These are phyloP conservation scores for Pleurotus platypus DNA, from an alignment of 768 basidiomycete genomes.

Conservation along the genomic window DNA sequence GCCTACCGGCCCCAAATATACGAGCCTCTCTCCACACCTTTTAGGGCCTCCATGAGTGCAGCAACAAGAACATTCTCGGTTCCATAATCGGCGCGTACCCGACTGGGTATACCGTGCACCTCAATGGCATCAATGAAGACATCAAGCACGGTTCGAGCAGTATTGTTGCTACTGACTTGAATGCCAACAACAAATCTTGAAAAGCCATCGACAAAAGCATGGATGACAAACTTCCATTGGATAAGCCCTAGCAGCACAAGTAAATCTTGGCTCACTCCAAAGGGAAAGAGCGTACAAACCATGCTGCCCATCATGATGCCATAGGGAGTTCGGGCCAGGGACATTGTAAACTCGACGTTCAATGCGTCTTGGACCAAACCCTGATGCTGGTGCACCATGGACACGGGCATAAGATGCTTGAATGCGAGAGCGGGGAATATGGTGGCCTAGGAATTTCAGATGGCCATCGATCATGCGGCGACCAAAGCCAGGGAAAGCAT, in stretches of 20 bases:
- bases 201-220: conserved; percentile 40
- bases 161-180: conserved; percentile 35
- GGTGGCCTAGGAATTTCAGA: conserved; percentile 16
- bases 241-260: conserved; percentile 25
- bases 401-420: conserved; percentile 15
- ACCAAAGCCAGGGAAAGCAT: conserved; percentile 22
- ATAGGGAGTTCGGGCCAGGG: conserved; percentile 30
- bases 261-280: conserved; percentile 20
- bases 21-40: conserved; percentile 22
- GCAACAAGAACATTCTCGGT: conserved; percentile 30
- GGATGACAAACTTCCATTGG: conserved; percentile 30
- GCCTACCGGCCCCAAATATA: conserved; percentile 35
- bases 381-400: conserved; percentile 14
- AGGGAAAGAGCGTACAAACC: conserved; percentile 11
- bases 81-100: conserved; percentile 28
- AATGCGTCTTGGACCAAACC: conserved; percentile 22
- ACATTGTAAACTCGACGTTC: conserved; percentile 26
- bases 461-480: conserved; percentile 20
- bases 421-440: conserved; percentile 16
- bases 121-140: conserved; percentile 24
- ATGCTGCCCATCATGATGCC: conserved; percentile 36
- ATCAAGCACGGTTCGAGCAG: conserved; percentile 30
- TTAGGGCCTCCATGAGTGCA: conserved; percentile 20
- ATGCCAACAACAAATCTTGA: conserved; percentile 31
- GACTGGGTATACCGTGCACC: conserved; percentile 27